Evolutionary conservation across 1,284 basidiomycete genomes (phyloP), one percentile per base, ranked within the genome.

Genomic region (Rhodotorula sp.): DNA sequence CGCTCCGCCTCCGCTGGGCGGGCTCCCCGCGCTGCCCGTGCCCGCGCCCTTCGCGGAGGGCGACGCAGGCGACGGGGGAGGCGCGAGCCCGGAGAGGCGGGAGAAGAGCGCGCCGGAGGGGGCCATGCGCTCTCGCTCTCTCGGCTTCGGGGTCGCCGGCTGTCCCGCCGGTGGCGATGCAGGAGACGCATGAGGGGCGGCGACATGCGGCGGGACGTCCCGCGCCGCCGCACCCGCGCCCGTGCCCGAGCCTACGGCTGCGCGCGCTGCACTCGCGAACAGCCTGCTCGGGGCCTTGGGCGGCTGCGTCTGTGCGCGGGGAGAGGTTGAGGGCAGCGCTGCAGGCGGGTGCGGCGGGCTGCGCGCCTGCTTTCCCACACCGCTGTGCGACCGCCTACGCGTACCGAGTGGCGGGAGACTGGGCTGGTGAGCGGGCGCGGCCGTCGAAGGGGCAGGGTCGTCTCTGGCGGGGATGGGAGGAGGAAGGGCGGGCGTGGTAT

Each of bases 151-250:
- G 37, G 36, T 12, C 25, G n/a, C 37, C 27, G 27, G 27, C 4
- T 25, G 27, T 9, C 10, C 21, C 39, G 34, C 27, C 6, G n/a
- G 19, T n/a, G n/a, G 50, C 27, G 60, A 22, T 19, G 22, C 22
- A 3, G 34, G 39, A 41, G 29, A 7, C 44, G 41, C 21, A 9
- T 41, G 15, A 19, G 5, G 15, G n/a, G 36, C 27, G 22, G 50
- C 51, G n/a, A 54, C 36, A n/a, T 62, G 61, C 53, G 61, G 61
- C n/a, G 61, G 61, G 15, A n/a, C 39, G 17, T 53, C 61, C n/a
- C 37, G 32, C n/a, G 51, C 29, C 4, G n/a, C 29, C 7, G 41
- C 29, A 12, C 41, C 41, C 19, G 41, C 44, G 7, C 7, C 46
- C 22, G 32, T 36, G 44, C n/a, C 22, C 9, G 25, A 7, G 48